These are phyloP conservation scores for Yamadazyma atlantica DNA, from an alignment of 1,139 yeast genomes.

Conservation along the genomic window DNA sequence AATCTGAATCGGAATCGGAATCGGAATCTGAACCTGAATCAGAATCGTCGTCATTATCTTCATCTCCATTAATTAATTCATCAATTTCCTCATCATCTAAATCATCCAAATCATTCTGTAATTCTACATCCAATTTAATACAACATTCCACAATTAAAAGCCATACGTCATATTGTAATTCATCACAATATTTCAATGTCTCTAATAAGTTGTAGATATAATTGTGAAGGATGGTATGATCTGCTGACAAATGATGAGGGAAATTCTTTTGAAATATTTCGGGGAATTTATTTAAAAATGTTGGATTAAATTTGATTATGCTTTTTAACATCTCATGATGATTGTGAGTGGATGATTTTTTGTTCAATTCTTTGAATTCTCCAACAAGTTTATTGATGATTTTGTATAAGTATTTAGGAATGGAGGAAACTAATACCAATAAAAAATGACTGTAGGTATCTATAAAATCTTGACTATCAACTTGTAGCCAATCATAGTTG, in stretches of 20 bases:
- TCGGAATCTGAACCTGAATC: conserved; percentile 22
- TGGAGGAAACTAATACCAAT: conserved; percentile 75
- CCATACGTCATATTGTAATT: conserved; percentile 75
- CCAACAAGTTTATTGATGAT: conserved; percentile 65
- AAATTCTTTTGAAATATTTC: conserved; percentile 56
- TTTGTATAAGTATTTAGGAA: conserved; percentile 87
- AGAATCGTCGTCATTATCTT: conserved; percentile 35
- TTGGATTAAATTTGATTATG: conserved; percentile 74
- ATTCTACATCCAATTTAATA: conserved; percentile 89
- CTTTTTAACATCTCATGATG: conserved; percentile 71
- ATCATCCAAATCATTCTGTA: conserved; percentile 85
- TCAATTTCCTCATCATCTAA: conserved; percentile 74
- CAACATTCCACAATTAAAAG: conserved; percentile 73
- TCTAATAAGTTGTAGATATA: conserved; percentile 66
- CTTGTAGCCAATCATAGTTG: conserved; percentile 57
- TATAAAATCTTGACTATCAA: conserved; percentile 29
- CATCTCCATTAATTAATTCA: conserved; percentile 56
- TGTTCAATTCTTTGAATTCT: conserved; percentile 45
- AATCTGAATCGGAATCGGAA: conserved; percentile 24
- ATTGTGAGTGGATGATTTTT: conserved; percentile 14
- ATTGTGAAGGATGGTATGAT: conserved; percentile 52
- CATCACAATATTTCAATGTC: conserved; percentile 69
- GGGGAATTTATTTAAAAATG: conserved; percentile 69
- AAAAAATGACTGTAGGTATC: conserved; percentile 66
- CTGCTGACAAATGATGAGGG: conserved; percentile 75